phyloP scores from a whole-genome alignment of 2,329 filamentous ascomycete genomes.

The Colletotrichum camelliae region DNA sequence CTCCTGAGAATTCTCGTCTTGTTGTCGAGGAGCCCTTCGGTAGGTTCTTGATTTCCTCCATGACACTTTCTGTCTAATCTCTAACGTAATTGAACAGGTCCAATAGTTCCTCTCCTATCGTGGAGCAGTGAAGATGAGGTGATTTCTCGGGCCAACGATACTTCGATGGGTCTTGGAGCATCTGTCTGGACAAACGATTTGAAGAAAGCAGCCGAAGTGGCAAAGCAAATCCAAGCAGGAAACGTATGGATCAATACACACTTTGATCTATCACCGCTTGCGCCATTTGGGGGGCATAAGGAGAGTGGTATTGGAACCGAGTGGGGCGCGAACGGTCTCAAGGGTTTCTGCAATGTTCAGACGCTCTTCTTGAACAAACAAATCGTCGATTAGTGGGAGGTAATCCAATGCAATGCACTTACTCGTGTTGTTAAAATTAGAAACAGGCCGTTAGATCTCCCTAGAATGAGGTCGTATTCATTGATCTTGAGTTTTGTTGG shows the following conservation, averaged over 20 bases:
- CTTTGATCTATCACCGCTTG: not conserved
- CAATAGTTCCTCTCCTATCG: conserved; percentile 54
- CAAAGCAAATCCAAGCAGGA: not conserved
- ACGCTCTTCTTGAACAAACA: not conserved
- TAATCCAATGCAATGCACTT: not conserved
- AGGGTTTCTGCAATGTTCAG: not conserved
- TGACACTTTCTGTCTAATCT: not conserved
- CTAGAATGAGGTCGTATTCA: rapidly evolving
- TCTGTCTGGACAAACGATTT: conserved; percentile 65
- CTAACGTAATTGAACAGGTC: not conserved
- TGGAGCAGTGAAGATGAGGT: conserved; percentile 68
- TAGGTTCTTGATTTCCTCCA: not conserved
- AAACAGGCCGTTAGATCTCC: rapidly evolving
- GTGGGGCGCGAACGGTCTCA: not conserved
- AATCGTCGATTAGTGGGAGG: not conserved
- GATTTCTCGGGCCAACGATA: conserved; percentile 58
- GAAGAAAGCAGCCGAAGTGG: conserved; percentile 55
- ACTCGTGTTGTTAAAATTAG: too few species aligned
- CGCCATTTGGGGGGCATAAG: not conserved
- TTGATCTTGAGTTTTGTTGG: not conserved
- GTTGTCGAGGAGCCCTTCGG: not conserved
- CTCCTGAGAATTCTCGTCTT: not conserved
- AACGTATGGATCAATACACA: not conserved
- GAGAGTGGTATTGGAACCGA: not conserved
- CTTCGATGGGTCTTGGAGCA: conserved; percentile 59